A percentile compares a stretch with the other conserved stretches of the same genome.
phyloP scores from a whole-genome alignment of 1,284 basidiomycete species.

The Malassezia vespertilionis region DNA sequence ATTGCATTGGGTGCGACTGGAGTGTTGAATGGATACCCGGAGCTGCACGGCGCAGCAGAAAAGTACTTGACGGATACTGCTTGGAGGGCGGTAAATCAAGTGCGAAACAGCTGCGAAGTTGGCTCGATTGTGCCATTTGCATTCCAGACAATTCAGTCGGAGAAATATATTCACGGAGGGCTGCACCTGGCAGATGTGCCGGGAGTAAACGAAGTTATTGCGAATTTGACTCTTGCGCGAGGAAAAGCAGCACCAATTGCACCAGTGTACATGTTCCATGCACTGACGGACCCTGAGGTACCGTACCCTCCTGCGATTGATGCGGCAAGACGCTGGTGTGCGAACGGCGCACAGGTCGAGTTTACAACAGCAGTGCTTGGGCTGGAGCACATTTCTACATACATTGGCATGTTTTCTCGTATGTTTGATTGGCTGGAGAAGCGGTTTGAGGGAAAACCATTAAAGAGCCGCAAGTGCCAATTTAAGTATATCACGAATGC shows the following conservation, averaged over 20 bases:
- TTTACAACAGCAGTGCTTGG: slow-evolving; percentile 7
- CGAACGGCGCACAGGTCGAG: slow-evolving; percentile 29
- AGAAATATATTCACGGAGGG: slow-evolving; percentile 15
- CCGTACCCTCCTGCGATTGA: slow-evolving; percentile 20
- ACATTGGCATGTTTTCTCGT: background rate
- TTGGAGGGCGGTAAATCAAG: background rate
- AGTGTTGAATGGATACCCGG: slow-evolving; percentile 15
- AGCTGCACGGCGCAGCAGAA: slow-evolving; percentile 19
- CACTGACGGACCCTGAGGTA: slow-evolving; percentile 23
- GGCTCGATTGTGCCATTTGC: slow-evolving; percentile 10
- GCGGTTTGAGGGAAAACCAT: background rate
- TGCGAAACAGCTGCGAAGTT: slow-evolving; percentile 17
- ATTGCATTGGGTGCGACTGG: slow-evolving; percentile 25
- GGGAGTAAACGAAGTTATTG: slow-evolving; percentile 13
- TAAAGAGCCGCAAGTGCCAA: background rate
- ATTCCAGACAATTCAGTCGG: slow-evolving; percentile 16
- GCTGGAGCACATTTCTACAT: background rate
- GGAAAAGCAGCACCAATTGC: slow-evolving; percentile 14
- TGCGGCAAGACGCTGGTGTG: slow-evolving; percentile 26
- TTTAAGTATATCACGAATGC: background rate
- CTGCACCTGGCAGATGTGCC: slow-evolving; percentile 19
- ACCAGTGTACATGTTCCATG: slow-evolving; percentile 28
- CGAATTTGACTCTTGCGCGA: background rate
- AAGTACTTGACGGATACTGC: slow-evolving; percentile 20
- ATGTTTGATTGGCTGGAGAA: background rate